These are phyloP conservation scores for Psilocybe subaeruginosa DNA, from an alignment of 768 basidiomycete genomes.

Conservation along the genomic window DNA sequence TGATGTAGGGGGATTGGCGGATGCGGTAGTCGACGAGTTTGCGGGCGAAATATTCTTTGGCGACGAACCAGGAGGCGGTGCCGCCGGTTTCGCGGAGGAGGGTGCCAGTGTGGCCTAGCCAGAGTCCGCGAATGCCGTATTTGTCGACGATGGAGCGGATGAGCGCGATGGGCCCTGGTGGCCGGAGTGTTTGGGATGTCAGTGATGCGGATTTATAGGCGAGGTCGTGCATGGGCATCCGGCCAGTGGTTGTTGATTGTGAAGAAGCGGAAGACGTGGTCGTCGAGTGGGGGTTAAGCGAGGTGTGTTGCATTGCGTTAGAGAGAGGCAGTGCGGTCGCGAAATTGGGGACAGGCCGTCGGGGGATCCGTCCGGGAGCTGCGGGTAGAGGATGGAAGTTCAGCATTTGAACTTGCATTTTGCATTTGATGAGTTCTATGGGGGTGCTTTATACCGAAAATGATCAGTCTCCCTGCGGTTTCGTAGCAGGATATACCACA, in stretches of 20 bases:
- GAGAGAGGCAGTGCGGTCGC: constrained; percentile 7
- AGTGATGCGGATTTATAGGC: constrained; percentile 21
- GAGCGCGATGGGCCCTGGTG: constrained; percentile 78
- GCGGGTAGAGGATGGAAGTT: constrained; percentile 25
- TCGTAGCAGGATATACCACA: constrained; percentile 27
- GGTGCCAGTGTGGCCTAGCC: constrained; percentile 95
- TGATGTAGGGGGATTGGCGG: constrained; percentile 18
- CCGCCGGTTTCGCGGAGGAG: constrained; percentile 94
- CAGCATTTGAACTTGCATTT: constrained; percentile 97
- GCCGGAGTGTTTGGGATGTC: constrained; percentile 26
- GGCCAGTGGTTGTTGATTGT: neutral
- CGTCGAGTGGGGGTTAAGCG: neutral
- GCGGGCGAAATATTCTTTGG: constrained; percentile 78
- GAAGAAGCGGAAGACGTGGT: constrained; percentile 3
- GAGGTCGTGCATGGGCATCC: constrained; percentile 15
- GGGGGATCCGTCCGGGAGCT: constrained; percentile 29
- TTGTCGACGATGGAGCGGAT: constrained; percentile 62
- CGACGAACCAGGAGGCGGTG: constrained; percentile 87
- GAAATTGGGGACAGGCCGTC: constrained; percentile 19
- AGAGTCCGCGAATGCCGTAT: constrained; percentile 83
- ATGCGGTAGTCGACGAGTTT: constrained; percentile 58
- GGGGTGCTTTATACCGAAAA: constrained; percentile 63
- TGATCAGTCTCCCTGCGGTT: neutral
- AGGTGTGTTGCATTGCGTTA: neutral
- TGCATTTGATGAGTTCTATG: constrained; percentile 94